phyloP scores from a whole-genome alignment of 768 basidiomycete genomes.

The Mycena metata region DNA sequence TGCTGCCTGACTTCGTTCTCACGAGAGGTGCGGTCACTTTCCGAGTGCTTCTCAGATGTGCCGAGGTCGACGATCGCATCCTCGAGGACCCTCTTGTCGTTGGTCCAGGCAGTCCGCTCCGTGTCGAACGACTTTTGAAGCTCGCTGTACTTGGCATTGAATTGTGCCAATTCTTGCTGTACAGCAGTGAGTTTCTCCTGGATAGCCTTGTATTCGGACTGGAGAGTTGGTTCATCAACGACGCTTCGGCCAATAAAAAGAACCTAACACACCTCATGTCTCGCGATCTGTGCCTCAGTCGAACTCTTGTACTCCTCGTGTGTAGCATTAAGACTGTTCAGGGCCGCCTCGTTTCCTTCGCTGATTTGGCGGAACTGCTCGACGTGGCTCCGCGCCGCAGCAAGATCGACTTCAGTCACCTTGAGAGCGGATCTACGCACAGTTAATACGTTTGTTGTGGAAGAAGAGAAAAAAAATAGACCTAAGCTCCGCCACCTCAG shows the following conservation, averaged over 20 bases:
- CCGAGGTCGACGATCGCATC: conserved; percentile 86
- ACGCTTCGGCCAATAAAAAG: background rate
- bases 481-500: conserved; percentile 89
- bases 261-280: conserved; percentile 70
- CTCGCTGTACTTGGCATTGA: conserved; percentile 65
- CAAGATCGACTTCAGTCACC: conserved; percentile 82
- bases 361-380: conserved; percentile 91
- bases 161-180: conserved; percentile 66
- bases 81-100: conserved; percentile 86
- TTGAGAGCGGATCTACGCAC: conserved; percentile 75
- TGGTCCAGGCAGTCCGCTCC: conserved; percentile 78
- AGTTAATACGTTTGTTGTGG: background rate
- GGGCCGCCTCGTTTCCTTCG: conserved; percentile 83
- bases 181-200: conserved; percentile 70
- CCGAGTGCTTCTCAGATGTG: conserved; percentile 76
- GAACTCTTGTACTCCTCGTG: conserved; percentile 85
- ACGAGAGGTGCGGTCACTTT: conserved; percentile 72
- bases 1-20: conserved; percentile 76
- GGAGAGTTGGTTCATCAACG: background rate
- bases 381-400: conserved; percentile 76
- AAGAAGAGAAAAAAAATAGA: conserved; percentile 47
- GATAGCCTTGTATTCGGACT: conserved; percentile 54
- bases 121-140: conserved; percentile 75
- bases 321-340: conserved; percentile 75
- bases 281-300: conserved; percentile 76